Percentiles rank a stretch among this genome's conserved stretches.
These are phyloP conservation scores for Termitomyces sp. DNA, from an alignment of 768 basidiomycete species.

Conservation along the genomic window DNA sequence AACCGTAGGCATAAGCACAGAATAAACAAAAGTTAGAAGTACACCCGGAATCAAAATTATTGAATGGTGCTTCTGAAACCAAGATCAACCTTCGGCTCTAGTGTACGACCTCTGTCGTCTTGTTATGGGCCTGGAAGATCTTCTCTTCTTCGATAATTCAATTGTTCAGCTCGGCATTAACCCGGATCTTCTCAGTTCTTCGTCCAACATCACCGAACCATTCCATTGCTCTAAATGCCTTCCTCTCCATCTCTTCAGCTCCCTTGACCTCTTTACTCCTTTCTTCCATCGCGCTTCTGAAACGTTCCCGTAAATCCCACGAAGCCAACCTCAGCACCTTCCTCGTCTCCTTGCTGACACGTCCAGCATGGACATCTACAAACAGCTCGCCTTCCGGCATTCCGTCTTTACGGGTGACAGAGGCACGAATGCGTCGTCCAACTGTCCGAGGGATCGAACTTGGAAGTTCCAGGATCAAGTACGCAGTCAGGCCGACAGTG, in stretches of 20 bases:
- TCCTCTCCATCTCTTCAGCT: conserved; percentile 73
- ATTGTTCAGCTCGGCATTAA: conserved; percentile 7
- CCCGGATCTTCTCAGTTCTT: conserved; percentile 44
- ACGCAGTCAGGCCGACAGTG: conserved; percentile 69
- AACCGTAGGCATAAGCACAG: conserved; percentile 1
- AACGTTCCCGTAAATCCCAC: conserved; percentile 86
- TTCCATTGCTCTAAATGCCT: conserved; percentile 64
- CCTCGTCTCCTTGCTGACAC: conserved; percentile 82
- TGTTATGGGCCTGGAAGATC: not conserved
- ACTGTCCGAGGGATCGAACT: conserved; percentile 85
- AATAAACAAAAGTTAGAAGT: not conserved
- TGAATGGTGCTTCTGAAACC: not conserved
- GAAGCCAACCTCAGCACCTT: conserved; percentile 89
- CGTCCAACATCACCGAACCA: conserved; percentile 61
- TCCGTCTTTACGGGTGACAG: conserved; percentile 49
- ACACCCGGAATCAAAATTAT: not conserved
- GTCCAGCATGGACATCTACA: conserved; percentile 60
- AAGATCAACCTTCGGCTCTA: not conserved
- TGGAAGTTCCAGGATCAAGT: conserved; percentile 86
- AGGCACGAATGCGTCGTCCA: conserved; percentile 75
- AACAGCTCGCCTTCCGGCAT: conserved; percentile 49
- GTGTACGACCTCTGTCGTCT: conserved; percentile 13
- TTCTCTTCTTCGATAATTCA: conserved; percentile 1
- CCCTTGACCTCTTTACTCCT: conserved; percentile 69
- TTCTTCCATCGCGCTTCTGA: conserved; percentile 78